These are phyloP conservation scores for Aureobasidium sp. DNA, from an alignment of 2,329 filamentous ascomycete species.

Conservation along the genomic window DNA sequence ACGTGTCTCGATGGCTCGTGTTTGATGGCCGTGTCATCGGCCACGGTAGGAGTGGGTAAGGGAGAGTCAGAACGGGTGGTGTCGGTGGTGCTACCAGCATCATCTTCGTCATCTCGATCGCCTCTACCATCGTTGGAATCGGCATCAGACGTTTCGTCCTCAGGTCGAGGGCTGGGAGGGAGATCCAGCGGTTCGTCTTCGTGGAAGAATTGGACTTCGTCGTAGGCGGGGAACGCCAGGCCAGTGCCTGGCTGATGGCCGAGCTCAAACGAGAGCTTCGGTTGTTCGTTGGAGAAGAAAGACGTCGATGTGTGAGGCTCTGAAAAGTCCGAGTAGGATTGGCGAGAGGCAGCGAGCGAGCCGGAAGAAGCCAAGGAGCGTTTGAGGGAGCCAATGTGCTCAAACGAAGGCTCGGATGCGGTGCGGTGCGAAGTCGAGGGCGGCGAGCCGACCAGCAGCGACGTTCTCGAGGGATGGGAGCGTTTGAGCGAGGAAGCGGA, in stretches of 20 bases:
- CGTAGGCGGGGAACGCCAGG: constrained; percentile 42
- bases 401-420: constrained; percentile 20
- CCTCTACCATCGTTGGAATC: constrained; percentile 35
- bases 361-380: constrained; percentile 28
- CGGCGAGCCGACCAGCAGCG: constrained; percentile 34
- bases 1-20: constrained; percentile 77
- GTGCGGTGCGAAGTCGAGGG: constrained; percentile 20
- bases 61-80: constrained; percentile 54
- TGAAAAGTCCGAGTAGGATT: constrained; percentile 25
- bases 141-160: constrained; percentile 15
- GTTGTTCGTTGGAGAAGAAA: constrained; percentile 56
- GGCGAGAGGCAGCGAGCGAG: constrained; percentile 21
- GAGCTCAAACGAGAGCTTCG: constrained; percentile 56
- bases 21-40: constrained; percentile 72
- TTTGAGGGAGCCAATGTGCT: constrained; percentile 29
- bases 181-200: constrained; percentile 31
- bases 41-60: constrained; percentile 53
- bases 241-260: constrained; percentile 43
- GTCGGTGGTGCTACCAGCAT: constrained; percentile 48
- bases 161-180: constrained; percentile 26
- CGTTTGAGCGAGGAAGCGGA: constrained; percentile 34
- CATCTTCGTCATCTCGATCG: constrained; percentile 27
- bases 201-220: constrained; percentile 23
- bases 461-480: constrained; percentile 37
- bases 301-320: constrained; percentile 42